These are phyloP conservation scores for Lithospermum erythrorhizon DNA, from an alignment of 257 asterid species.

Conservation along the genomic window DNA sequence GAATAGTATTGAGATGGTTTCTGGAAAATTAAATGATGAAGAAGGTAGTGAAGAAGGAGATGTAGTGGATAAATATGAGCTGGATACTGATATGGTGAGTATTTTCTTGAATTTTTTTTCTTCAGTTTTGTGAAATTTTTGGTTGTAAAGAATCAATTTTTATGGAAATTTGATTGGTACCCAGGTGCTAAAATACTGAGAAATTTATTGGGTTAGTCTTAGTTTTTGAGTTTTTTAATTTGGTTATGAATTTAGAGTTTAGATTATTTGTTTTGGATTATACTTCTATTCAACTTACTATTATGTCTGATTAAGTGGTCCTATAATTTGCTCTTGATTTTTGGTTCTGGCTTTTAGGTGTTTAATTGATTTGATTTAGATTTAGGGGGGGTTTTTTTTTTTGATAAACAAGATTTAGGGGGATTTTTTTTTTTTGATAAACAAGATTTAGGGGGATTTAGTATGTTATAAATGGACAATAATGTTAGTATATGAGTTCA, in stretches of 20 bases:
- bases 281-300: too few relatives aligned
- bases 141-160: neutral
- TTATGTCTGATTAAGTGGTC: neutral
- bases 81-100: slow-evolving; percentile 35
- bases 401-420: too few relatives aligned
- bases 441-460: too few relatives aligned
- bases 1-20: too few relatives aligned
- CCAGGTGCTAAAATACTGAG: slow-evolving; percentile 13
- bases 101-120: neutral
- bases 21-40: slow-evolving; percentile 8
- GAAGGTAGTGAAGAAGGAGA: slow-evolving; percentile 21
- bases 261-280: too few relatives aligned
- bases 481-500: too few relatives aligned
- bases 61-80: slow-evolving; percentile 21
- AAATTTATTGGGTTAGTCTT: slow-evolving; percentile 6
- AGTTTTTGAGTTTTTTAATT: slow-evolving; percentile 1
- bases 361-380: too few relatives aligned
- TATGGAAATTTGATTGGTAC: slow-evolving; percentile 2
- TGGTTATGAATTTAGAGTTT: too few relatives aligned
- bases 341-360: neutral
- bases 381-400: too few relatives aligned
- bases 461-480: too few relatives aligned
- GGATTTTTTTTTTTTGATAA: too few relatives aligned
- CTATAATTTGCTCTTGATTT: neutral
- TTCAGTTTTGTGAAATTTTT: neutral